Base-by-base conservation (phyloP, 2,329 filamentous ascomycete genomes). In the Apiospora koreana region DNA sequence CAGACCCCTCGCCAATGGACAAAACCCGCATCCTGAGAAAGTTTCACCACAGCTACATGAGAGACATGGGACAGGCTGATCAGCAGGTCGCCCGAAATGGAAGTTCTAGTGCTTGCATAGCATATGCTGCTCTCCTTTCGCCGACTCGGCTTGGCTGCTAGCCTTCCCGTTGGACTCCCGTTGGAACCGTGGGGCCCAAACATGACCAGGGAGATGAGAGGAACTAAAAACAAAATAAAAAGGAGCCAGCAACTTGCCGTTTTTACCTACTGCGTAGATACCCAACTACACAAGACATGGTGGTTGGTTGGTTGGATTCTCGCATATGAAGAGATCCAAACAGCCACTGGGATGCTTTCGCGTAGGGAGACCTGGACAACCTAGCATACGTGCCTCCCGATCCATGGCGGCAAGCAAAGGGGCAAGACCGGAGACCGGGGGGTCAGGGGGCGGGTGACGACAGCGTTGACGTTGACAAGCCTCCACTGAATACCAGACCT, bases 31-130 rank as follows among this genome's bases (percentile, higher is more conserved):
- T 31, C 50, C 28, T 21, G 23, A 58, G 14, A 28, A 48, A 35
- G 28, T n/a, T n/a, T 7, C 7, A n/a, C 28, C 8, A 38, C 54
- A 38, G 31, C 21, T 28, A 38, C 31, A 62, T 35, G 54, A 31
- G 31, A 38, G 21, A 62, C 14, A n/a, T 31, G 31, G 31, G 35
- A 62, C 38, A 62, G 28, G 21, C 18, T 16, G 21, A 38, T 38
- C 54, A 62, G 54, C 54, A 62, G 31, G 54, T 62, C 54, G 54
- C 54, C 54, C 18, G 21, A 62, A 62, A 38, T 16, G 54, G 54
- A 62, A 62, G 31, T n/a, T 14, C 54, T 38, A 62, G 54, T 62
- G 54, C 31, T 38, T 62, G 54, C 54, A 62, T 62, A 62, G 35
- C 35, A 35, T 35, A 35, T 35, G 35, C 35, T n/a, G 31, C 28